A percentile compares a stretch with the other conserved stretches of the same genome.
phyloP scores from a whole-genome alignment of 768 basidiomycete genomes.

The Rhodocollybia butyracea region DNA sequence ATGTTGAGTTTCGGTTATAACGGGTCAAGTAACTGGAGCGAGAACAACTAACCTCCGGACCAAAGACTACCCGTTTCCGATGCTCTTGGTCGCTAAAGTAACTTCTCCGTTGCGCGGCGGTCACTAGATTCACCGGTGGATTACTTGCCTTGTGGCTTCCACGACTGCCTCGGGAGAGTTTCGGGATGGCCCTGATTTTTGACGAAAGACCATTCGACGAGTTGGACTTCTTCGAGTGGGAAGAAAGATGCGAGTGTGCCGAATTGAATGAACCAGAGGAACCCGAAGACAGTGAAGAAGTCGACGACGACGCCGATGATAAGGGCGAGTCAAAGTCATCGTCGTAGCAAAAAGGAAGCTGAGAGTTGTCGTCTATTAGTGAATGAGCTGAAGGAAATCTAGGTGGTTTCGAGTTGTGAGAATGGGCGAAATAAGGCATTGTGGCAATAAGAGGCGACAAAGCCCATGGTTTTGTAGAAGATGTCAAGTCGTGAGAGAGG shows the following conservation, averaged over 20 bases:
- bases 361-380: conserved; percentile 7
- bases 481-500: conserved; percentile 77
- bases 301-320: background rate
- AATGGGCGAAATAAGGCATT: conserved; percentile 74
- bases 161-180: background rate
- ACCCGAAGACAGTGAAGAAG: background rate
- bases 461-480: conserved; percentile 83
- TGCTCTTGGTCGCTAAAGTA: conserved; percentile 60
- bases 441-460: conserved; percentile 78
- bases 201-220: background rate
- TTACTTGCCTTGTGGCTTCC: background rate
- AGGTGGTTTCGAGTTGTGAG: conserved; percentile 28
- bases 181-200: background rate
- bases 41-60: conserved; percentile 51
- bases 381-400: conserved; percentile 15
- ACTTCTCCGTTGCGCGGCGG: conserved; percentile 53
- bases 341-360: background rate
- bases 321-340: background rate
- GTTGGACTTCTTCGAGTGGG: background rate
- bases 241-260: background rate
- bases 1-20: background rate
- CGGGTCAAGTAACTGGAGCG: background rate
- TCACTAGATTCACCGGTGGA: conserved; percentile 18
- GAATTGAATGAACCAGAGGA: background rate
- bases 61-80: conserved; percentile 56